phyloP scores from a whole-genome alignment of 306 rosid species.

The Boehmeria nivea region DNA sequence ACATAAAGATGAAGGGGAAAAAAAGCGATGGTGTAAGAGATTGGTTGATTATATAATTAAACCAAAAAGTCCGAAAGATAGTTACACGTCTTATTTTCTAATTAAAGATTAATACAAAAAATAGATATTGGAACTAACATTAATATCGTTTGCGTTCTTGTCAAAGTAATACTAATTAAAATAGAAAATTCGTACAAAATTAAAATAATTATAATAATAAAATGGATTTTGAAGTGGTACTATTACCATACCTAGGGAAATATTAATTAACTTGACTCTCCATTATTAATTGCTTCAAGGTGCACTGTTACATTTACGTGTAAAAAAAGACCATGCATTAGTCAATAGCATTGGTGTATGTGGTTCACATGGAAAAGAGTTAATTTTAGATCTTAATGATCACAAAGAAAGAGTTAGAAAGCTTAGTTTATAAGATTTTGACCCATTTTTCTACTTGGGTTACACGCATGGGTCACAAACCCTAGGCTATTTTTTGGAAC shows the following conservation, averaged over 20 bases:
- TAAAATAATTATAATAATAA: no score
- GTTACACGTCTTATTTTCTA: no score
- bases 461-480: conserved; percentile 27
- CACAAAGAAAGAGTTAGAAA: conserved; percentile 20
- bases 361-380: conserved; percentile 8
- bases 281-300: not conserved
- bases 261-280: not conserved
- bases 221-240: conserved; percentile 6
- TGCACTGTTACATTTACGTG: not conserved
- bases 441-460: conserved; percentile 28
- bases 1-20: no score
- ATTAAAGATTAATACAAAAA: no score
- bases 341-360: conserved; percentile 18
- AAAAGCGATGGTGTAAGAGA: no score
- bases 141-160: no score
- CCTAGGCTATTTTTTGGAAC: conserved; percentile 13
- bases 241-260: no score
- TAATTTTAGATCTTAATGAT: conserved; percentile 4
- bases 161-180: no score
- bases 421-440: conserved; percentile 23
- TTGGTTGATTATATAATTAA: no score
- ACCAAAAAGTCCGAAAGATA: no score
- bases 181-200: no score
- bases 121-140: no score
- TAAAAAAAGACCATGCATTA: conserved; percentile 9